phyloP scores from a whole-genome alignment of 1,139 yeast species.

The Kodamaea fungicola region DNA sequence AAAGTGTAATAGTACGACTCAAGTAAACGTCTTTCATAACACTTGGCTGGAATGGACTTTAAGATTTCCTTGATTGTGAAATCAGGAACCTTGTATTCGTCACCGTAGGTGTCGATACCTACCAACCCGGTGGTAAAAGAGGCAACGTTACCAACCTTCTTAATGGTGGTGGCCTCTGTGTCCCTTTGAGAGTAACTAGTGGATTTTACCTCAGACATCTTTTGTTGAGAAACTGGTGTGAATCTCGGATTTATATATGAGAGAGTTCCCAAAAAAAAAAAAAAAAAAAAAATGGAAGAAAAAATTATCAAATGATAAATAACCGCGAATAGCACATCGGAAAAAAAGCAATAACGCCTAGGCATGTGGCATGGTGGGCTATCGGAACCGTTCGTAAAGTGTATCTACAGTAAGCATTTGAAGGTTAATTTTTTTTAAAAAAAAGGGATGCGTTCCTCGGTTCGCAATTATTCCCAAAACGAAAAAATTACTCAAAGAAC shows the following conservation, averaged over 20 bases:
- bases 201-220: slow-evolving; percentile 10
- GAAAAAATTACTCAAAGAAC: too few relatives aligned
- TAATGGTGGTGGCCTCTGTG: slow-evolving; percentile 14
- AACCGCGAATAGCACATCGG: not conserved
- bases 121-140: slow-evolving; percentile 27
- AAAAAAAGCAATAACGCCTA: not conserved
- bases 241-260: not conserved
- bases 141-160: slow-evolving; percentile 37
- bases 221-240: slow-evolving; percentile 1
- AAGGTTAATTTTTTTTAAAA: too few relatives aligned
- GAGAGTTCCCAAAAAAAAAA: not conserved
- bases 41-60: slow-evolving; percentile 70
- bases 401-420: too few relatives aligned
- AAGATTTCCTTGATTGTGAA: slow-evolving; percentile 70
- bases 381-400: too few relatives aligned
- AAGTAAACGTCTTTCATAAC: slow-evolving; percentile 62
- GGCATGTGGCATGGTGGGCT: too few relatives aligned
- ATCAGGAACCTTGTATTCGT: slow-evolving; percentile 68
- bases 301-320: slow-evolving; percentile 1
- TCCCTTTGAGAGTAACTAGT: slow-evolving; percentile 7
- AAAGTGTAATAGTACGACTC: slow-evolving; percentile 61
- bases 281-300: not conserved
- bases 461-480: too few relatives aligned
- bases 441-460: too few relatives aligned
- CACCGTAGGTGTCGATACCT: slow-evolving; percentile 61